Evolutionary conservation across 148 eudicot species (phyloP).

Genomic region (Vaccinium darrowii): DNA sequence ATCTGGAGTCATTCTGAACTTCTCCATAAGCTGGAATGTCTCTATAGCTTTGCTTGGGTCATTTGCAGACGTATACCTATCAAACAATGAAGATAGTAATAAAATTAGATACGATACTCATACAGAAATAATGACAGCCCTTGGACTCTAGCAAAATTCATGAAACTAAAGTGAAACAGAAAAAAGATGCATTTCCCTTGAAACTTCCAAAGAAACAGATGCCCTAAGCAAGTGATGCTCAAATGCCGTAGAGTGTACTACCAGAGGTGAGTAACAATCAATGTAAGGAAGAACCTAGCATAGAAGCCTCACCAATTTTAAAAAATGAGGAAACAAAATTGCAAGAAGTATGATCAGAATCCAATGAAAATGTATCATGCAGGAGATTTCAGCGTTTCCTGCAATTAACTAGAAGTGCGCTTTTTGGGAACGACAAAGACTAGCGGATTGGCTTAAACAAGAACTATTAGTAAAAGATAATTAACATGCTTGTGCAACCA

Average conservation of each 20-base stretch:
- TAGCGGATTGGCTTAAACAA: background rate
- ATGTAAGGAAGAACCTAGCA: background rate
- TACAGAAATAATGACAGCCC: background rate
- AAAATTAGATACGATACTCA: background rate
- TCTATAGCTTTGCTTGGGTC: slow-evolving; percentile 63
- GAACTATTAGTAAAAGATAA: background rate
- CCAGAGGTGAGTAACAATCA: background rate
- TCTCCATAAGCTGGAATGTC: slow-evolving; percentile 80
- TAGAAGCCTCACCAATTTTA: background rate
- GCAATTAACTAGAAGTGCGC: background rate
- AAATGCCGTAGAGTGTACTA: background rate
- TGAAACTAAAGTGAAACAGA: background rate
- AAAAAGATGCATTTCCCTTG: background rate
- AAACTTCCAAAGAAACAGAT: background rate
- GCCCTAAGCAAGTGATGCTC: background rate
- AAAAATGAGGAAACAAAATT: background rate
- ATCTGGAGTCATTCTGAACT: slow-evolving; percentile 56
- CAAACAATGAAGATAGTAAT: background rate
- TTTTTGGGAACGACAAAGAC: background rate
- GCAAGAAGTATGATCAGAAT: background rate
- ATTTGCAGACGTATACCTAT: slow-evolving; percentile 79
- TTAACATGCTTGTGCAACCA: background rate
- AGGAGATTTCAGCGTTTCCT: background rate
- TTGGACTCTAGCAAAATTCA: background rate
- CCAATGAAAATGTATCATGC: background rate